Percentiles rank a stretch among this genome's conserved stretches.
These are phyloP conservation scores for Lentinula guzmanii DNA, from an alignment of 768 basidiomycete genomes.

Conservation along the genomic window DNA sequence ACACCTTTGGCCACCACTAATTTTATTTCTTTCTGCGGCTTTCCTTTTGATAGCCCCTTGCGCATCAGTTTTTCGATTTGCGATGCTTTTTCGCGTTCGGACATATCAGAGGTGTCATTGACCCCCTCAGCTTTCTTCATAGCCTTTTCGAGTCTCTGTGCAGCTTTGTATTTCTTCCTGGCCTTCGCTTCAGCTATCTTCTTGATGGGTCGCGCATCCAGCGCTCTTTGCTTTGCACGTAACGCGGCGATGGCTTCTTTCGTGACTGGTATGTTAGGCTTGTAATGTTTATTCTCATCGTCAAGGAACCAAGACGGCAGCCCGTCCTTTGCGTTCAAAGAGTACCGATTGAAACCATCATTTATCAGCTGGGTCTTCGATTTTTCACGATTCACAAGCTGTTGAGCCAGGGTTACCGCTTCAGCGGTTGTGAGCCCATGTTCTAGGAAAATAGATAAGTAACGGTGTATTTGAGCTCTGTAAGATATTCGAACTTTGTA, in stretches of 20 bases:
- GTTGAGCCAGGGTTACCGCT: constrained; percentile 87
- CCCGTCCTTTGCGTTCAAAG: constrained; percentile 85
- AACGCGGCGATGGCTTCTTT: constrained; percentile 89
- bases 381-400: constrained; percentile 83
- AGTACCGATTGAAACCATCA: constrained; percentile 93
- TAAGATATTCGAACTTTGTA: constrained; percentile 46
- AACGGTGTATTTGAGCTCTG: background rate
- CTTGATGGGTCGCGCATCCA: constrained; percentile 97
- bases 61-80: constrained; percentile 91
- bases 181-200: constrained; percentile 99
- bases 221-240: constrained; percentile 83
- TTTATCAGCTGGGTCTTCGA: constrained; percentile 88
- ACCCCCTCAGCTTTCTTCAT: constrained; percentile 96
- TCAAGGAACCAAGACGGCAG: constrained; percentile 97
- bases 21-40: constrained; percentile 70
- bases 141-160: constrained; percentile 81
- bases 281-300: constrained; percentile 91
- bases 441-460: constrained; percentile 36
- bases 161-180: constrained; percentile 89
- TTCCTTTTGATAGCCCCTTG: constrained; percentile 66
- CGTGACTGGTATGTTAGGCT: constrained; percentile 91
- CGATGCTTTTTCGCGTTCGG: constrained; percentile 92
- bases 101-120: constrained; percentile 80
- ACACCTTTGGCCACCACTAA: constrained; percentile 89
- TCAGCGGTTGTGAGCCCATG: constrained; percentile 82